A percentile compares a stretch with the other conserved stretches of the same genome.
These are phyloP conservation scores for Exophiala spinifera DNA, from an alignment of 2,329 filamentous ascomycete genomes.

Conservation along the genomic window DNA sequence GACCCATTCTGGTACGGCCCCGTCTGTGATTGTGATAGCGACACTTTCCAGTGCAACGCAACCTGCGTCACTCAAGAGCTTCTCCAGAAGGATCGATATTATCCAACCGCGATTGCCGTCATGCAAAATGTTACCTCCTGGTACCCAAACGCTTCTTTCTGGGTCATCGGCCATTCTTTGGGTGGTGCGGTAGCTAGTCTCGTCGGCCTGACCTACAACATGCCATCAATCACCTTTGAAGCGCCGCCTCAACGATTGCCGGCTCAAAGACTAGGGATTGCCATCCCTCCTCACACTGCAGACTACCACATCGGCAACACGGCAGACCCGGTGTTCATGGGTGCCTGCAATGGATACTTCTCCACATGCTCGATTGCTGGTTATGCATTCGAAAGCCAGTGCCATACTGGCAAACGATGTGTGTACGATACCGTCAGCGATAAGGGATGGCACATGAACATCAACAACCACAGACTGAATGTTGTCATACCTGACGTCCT, in stretches of 20 bases:
- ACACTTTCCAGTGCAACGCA: conserved; percentile 23
- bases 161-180: conserved; percentile 26
- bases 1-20: conserved; percentile 21
- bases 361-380: conserved; percentile 21
- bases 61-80: conserved; percentile 21
- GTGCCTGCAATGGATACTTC: conserved; percentile 24
- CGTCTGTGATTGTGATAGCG: conserved; percentile 24
- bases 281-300: conserved; percentile 5
- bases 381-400: conserved; percentile 26
- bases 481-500: conserved; percentile 25
- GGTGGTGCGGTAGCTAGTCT: conserved; percentile 23
- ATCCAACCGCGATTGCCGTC: conserved; percentile 17
- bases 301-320: conserved; percentile 26
- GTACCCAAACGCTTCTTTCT: conserved; percentile 22
- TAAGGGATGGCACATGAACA: conserved; percentile 23
- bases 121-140: conserved; percentile 12
- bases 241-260: conserved; percentile 22
- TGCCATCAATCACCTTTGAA: conserved; percentile 24
- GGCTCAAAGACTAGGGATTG: conserved; percentile 22
- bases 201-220: conserved; percentile 20
- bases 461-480: conserved; percentile 26
- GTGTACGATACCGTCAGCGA: conserved; percentile 26
- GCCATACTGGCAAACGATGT: conserved; percentile 22
- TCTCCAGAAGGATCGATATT: conserved; percentile 21
- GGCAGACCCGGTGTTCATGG: conserved; percentile 27